A percentile compares a stretch with the other conserved stretches of the same genome.
phyloP scores from a whole-genome alignment of 495 filamentous ascomycete species.

The Aspergillus conjunctus region DNA sequence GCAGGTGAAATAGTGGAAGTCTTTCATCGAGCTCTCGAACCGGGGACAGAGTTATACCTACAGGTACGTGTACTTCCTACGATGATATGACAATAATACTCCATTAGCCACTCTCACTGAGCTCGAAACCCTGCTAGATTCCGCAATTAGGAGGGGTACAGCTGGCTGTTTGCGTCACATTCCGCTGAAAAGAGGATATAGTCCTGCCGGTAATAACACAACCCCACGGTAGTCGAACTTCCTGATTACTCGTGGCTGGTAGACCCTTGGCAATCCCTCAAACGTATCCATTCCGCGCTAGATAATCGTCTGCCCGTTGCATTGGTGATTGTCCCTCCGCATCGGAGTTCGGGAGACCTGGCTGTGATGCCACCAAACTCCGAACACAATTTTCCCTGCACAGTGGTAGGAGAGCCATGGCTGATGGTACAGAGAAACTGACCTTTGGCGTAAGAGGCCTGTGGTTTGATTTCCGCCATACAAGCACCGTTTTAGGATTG shows the following conservation, averaged over 20 bases:
- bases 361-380: conserved; percentile 6
- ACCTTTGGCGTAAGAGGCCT: background rate
- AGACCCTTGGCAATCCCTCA: too few relatives aligned
- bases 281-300: too few relatives aligned
- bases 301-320: too few relatives aligned
- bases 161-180: background rate
- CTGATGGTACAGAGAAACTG: background rate
- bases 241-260: too few relatives aligned
- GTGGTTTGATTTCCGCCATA: background rate
- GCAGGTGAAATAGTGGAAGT: background rate
- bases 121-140: background rate
- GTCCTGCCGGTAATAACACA: too few relatives aligned
- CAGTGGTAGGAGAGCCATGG: background rate
- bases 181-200: background rate
- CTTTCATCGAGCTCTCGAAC: too few relatives aligned
- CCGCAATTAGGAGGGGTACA: background rate
- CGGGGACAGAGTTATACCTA: too few relatives aligned
- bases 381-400: background rate
- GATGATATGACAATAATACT: too few relatives aligned
- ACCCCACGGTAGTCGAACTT: too few relatives aligned
- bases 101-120: too few relatives aligned
- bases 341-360: conserved; percentile 2
- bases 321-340: too few relatives aligned
- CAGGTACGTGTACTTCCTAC: too few relatives aligned
- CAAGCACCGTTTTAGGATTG: background rate